These are phyloP conservation scores for Saccharomyces hybrid DNA, from an alignment of 1,139 yeast genomes.

Conservation along the genomic window DNA sequence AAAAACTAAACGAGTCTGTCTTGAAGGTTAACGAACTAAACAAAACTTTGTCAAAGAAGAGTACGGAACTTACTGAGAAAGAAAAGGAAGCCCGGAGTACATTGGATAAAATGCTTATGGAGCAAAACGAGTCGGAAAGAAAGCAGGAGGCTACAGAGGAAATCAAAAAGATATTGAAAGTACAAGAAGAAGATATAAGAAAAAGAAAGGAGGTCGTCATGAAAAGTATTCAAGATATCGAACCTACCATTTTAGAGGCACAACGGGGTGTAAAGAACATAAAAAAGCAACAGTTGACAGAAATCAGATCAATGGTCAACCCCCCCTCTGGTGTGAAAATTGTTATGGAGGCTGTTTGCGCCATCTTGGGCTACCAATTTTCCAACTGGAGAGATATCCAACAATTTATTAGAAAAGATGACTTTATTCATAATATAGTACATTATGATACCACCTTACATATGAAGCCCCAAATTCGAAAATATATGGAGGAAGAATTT, in stretches of 20 bases:
- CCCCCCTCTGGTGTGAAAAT: slow-evolving; percentile 87
- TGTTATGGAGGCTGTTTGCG: slow-evolving; percentile 84
- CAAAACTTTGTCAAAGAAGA: slow-evolving; percentile 47
- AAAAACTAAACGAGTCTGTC: slow-evolving; percentile 70
- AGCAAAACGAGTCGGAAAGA: slow-evolving; percentile 89
- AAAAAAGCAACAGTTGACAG: slow-evolving; percentile 87
- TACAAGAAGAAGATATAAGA: slow-evolving; percentile 58
- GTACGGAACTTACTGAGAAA: slow-evolving; percentile 43
- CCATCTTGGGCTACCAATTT: slow-evolving; percentile 65
- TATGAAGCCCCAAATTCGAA: slow-evolving; percentile 46
- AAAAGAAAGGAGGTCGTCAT: slow-evolving; percentile 51
- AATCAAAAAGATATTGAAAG: slow-evolving; percentile 61
- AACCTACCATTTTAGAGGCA: slow-evolving; percentile 81
- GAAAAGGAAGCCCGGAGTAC: slow-evolving; percentile 64
- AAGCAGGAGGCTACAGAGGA: slow-evolving; percentile 79
- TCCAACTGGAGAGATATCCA: slow-evolving; percentile 79
- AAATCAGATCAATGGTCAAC: slow-evolving; percentile 77
- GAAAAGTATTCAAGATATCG: slow-evolving; percentile 63
- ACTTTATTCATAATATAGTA: slow-evolving; percentile 79
- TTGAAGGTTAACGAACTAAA: slow-evolving; percentile 60
- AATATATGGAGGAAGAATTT: slow-evolving; percentile 52
- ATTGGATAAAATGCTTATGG: slow-evolving; percentile 70
- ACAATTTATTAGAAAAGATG: slow-evolving; percentile 72
- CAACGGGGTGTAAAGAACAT: slow-evolving; percentile 83
- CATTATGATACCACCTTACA: slow-evolving; percentile 59